Conservation (phyloP, 495 filamentous ascomycete genomes). For the Lindgomyces ingoldianus region DNA sequence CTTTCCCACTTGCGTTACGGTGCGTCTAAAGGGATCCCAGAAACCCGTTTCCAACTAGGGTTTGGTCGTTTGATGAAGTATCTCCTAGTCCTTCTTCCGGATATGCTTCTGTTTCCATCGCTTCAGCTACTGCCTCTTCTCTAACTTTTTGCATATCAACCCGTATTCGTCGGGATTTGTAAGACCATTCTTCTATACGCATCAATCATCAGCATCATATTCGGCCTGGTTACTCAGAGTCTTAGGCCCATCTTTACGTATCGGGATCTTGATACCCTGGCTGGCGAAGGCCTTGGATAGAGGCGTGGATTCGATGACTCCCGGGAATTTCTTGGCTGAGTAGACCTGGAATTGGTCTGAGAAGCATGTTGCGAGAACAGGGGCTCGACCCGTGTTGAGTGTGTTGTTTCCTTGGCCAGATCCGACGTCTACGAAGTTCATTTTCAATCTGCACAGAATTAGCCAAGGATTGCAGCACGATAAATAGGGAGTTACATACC, state of each 20-base stretch:
- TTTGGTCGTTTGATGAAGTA: too few relatives aligned
- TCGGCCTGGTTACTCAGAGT: conserved; percentile 60
- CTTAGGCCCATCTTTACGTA: conserved; percentile 79
- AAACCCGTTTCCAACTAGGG: too few relatives aligned
- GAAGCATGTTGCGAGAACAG: conserved; percentile 84
- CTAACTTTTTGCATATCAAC: too few relatives aligned
- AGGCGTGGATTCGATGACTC: conserved; percentile 91
- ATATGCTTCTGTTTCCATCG: too few relatives aligned
- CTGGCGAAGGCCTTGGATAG: conserved; percentile 91
- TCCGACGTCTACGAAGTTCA: conserved; percentile 86
- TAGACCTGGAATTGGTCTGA: conserved; percentile 91
- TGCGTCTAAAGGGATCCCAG: too few relatives aligned
- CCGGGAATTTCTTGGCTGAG: conserved; percentile 96
- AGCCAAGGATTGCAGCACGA: not conserved
- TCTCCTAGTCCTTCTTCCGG: too few relatives aligned
- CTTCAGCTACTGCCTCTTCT: too few relatives aligned
- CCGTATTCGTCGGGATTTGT: too few relatives aligned
- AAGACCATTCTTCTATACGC: too few relatives aligned
- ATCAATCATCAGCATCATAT: conserved; percentile 64
- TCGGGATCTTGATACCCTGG: conserved; percentile 97
- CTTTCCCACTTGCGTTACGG: too few relatives aligned
- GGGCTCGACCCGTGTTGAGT: conserved; percentile 78
- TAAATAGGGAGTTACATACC: conserved; percentile 55
- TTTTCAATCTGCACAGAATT: conserved; percentile 56
- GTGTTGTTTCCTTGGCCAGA: conserved; percentile 40